These are phyloP conservation scores for Aspergillus asperescens DNA, from an alignment of 495 filamentous ascomycete genomes.

Conservation along the genomic window DNA sequence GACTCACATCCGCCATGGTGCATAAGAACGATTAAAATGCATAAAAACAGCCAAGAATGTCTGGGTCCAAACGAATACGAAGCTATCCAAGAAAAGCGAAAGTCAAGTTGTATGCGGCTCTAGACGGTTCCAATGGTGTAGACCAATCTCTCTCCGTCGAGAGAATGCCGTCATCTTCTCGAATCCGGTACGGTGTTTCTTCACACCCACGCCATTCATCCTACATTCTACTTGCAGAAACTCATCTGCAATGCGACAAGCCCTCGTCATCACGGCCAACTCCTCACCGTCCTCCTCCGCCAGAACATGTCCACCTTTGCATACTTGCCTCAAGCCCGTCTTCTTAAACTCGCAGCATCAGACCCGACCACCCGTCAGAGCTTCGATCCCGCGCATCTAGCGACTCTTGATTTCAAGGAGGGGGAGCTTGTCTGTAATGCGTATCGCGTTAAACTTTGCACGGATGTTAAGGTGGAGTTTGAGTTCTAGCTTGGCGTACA, in stretches of 20 bases:
- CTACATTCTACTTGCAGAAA: no score
- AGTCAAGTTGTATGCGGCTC: conserved; percentile 4
- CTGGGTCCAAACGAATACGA: not conserved
- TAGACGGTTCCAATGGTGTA: not conserved
- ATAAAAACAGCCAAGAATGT: not conserved
- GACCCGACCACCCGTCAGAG: conserved; percentile 6
- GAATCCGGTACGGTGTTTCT: not conserved
- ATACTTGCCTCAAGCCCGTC: conserved; percentile 28
- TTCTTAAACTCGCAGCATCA: conserved; percentile 16
- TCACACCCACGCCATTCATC: not conserved
- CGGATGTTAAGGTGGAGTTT: conserved; percentile 29
- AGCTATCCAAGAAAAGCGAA: not conserved
- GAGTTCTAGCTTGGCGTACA: conserved; percentile 27
- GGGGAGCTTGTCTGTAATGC: conserved; percentile 34
- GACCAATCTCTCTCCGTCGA: not conserved
- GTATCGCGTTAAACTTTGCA: conserved; percentile 27
- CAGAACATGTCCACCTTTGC: conserved; percentile 35
- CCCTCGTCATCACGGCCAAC: not conserved
- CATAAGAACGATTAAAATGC: no score
- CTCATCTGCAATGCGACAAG: not conserved
- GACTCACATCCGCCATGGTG: no score
- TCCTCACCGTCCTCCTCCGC: conserved; percentile 29
- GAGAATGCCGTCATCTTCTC: not conserved
- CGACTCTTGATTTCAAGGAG: conserved; percentile 23
- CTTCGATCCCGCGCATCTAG: conserved; percentile 26